Evolutionary conservation across 345 rosid species (phyloP), one percentile per base, ranked within the genome.

Genomic region (Camelina neglecta): DNA sequence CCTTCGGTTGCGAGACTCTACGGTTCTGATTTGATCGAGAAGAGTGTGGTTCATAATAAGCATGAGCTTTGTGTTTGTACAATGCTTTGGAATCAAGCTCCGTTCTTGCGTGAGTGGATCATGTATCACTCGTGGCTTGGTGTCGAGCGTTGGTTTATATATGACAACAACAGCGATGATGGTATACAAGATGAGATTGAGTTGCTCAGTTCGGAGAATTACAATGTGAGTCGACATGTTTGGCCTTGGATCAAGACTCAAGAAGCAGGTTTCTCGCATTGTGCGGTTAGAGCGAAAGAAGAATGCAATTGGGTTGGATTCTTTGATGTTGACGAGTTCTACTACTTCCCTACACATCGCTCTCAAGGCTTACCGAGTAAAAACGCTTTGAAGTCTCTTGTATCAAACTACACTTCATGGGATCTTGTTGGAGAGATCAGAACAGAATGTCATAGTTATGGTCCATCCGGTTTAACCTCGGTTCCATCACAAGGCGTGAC

Each of bases 191-290:
- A 88, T 7, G 94, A 80, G 61, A 76, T 90, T 5, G 85, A 84
- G 24, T 84, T 81, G 78, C 93, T 95, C 35, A 82, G 85, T 41
- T 67, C 65, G 12, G 84, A 78, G 44, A 81, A 85, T 60, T 87
- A 88, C 75, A 95, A 90, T 18, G 86, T 95, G 42, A 89, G 87
- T 42, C 76, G 93, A 60, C 94, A 92, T 75, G 82, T 80, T 36
- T 95, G 97, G 98, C 99, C 99, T 0, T 96, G 99, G 99, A 86
- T 88, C 67, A 96, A 96, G 79, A 86, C 98, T 33, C 99, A 96
- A 71, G 99, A 96, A 80, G 99, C 98, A 0, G 98, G 99, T 0
- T 93, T 96, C 79, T 93, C 98, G 0, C 98, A 96, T 61, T 96
- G 99, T 74, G 89, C 91, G 50, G 71, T 96, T 54, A 81, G 89